Percentiles rank a stretch among this genome's conserved stretches.
Evolutionary conservation across 2,329 filamentous ascomycete species (phyloP).

Genomic region (Pseudopyricularia cyperi): DNA sequence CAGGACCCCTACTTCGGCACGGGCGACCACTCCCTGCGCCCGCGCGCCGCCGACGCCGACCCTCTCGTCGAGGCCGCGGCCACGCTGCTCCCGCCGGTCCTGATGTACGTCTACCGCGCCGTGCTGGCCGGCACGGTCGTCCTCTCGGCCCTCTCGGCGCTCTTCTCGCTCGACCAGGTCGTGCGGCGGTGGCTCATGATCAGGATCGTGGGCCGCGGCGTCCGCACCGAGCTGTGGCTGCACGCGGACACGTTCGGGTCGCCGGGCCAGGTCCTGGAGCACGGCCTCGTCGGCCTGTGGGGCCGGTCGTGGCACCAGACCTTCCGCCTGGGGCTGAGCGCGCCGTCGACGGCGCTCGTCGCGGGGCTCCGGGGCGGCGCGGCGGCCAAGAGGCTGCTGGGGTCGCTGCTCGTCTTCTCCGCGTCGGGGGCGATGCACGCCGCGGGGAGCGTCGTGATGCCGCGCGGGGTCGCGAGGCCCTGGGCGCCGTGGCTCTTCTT

Average conservation of each 20-base stretch:
- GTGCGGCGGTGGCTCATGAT: constrained; percentile 38
- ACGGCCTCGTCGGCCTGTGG: constrained; percentile 73
- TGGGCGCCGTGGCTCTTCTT: constrained; percentile 58
- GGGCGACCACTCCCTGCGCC: constrained; percentile 21
- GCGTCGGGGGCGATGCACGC: constrained; percentile 60
- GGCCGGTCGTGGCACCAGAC: constrained; percentile 83
- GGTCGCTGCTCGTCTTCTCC: constrained; percentile 40
- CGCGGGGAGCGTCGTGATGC: constrained; percentile 52
- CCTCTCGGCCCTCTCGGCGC: constrained; percentile 43
- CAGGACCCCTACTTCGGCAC: constrained; percentile 67
- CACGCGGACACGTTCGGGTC: constrained; percentile 43
- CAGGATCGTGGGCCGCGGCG: constrained; percentile 32
- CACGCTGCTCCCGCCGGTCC: constrained; percentile 18
- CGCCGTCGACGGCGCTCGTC: constrained; percentile 37
- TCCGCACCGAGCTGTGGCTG: constrained; percentile 36
- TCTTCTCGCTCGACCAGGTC: constrained; percentile 35
- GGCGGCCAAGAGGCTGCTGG: constrained; percentile 11
- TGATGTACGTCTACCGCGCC: constrained; percentile 43
- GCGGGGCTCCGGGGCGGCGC: constrained; percentile 17
- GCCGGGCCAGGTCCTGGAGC: constrained; percentile 42
- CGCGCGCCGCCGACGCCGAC: constrained; percentile 30
- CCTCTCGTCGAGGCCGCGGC: too few species aligned
- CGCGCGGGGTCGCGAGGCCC: constrained; percentile 34
- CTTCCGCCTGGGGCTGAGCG: constrained; percentile 61
- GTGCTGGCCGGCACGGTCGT: constrained; percentile 42